Conservation (phyloP, 1,139 yeast genomes). For the Taphrina wiesneri region DNA sequence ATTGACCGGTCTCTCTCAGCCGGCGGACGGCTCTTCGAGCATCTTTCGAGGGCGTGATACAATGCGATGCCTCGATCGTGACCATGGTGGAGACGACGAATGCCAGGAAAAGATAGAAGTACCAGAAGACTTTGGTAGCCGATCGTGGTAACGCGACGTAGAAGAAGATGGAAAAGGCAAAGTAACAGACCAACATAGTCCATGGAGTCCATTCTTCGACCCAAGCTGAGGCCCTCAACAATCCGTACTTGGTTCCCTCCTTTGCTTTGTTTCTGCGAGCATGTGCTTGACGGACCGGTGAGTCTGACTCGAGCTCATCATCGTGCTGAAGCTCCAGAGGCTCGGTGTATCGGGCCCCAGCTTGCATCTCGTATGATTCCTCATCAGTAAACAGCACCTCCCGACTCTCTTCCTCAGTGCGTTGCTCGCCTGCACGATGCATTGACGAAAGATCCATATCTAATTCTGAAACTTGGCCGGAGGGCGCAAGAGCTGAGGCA, state of each 20-base stretch:
- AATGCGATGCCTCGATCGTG: constrained; percentile 33
- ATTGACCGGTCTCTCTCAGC: constrained; percentile 31
- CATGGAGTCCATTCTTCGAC: constrained; percentile 33
- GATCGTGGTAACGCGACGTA: constrained; percentile 25
- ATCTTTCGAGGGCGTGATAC: constrained; percentile 32
- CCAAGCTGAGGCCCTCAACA: constrained; percentile 24
- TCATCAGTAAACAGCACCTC: constrained; percentile 10
- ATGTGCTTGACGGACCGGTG: background rate
- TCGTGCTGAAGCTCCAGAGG: constrained; percentile 20
- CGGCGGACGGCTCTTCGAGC: constrained; percentile 32
- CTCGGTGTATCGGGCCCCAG: constrained; percentile 8
- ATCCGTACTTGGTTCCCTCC: constrained; percentile 5
- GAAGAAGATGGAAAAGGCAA: constrained; percentile 27
- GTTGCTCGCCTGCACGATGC: background rate
- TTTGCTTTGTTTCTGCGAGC: constrained; percentile 2
- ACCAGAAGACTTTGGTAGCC: constrained; percentile 31
- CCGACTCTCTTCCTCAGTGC: background rate
- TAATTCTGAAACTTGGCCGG: background rate
- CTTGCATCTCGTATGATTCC: constrained; percentile 30
- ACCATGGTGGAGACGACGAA: constrained; percentile 31
- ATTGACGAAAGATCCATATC: constrained; percentile 14
- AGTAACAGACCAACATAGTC: constrained; percentile 26
- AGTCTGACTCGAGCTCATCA: constrained; percentile 27
- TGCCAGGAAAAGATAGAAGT: constrained; percentile 26
- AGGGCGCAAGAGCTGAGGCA: background rate